phyloP scores from a whole-genome alignment of 352 stramenopile genomes.

The Phytophthora niederhauseri region DNA sequence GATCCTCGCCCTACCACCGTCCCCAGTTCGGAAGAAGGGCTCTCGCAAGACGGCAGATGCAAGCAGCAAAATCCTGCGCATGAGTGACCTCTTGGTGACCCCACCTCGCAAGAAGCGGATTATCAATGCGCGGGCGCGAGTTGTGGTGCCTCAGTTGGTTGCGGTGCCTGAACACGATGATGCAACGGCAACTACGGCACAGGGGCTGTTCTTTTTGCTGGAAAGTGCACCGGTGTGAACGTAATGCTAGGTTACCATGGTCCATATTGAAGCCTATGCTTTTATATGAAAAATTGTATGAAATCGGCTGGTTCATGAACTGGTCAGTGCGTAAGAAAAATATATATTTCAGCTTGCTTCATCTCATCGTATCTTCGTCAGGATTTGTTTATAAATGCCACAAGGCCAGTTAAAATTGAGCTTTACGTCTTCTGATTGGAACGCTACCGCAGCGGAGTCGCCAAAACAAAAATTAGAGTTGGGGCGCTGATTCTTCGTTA shows the following conservation, averaged over 20 bases:
- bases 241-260: not conserved
- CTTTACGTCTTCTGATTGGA: not conserved
- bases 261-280: not conserved
- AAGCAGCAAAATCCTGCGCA: not conserved
- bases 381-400: not conserved
- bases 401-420: not conserved
- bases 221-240: not conserved
- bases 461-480: no score
- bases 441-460: no score
- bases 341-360: not conserved
- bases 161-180: not conserved
- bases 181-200: not conserved
- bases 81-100: not conserved
- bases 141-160: not conserved
- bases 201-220: not conserved
- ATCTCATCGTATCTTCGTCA: not conserved
- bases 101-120: not conserved
- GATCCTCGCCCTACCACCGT: not conserved
- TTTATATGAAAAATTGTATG: not conserved
- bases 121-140: not conserved
- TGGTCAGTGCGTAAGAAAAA: not conserved
- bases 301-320: not conserved
- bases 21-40: not conserved
- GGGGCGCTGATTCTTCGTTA: no score
- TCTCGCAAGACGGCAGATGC: not conserved